A percentile compares a stretch with the other conserved stretches of the same genome.
Conservation (phyloP, 257 asterid genomes). For the Nicotiana undulata region DNA sequence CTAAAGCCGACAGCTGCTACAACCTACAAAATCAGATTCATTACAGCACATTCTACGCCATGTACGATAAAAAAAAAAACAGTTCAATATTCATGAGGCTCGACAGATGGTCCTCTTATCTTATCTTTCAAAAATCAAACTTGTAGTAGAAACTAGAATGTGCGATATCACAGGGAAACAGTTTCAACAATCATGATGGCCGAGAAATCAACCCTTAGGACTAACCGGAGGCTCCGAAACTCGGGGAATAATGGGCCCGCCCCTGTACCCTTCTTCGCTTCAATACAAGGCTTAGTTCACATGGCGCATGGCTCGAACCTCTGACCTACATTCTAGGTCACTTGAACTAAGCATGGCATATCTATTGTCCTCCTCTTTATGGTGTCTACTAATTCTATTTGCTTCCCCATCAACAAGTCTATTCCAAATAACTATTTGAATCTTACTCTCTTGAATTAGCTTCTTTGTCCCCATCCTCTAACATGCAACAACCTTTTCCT, state of each 20-base stretch:
- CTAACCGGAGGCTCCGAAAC: too few relatives aligned
- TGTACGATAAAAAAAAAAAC: not conserved
- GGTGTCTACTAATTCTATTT: not conserved
- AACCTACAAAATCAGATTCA: constrained; percentile 42
- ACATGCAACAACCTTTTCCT: not conserved
- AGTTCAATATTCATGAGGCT: not conserved
- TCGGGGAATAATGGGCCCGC: too few relatives aligned
- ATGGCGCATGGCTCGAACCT: too few relatives aligned
- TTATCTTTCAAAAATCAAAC: not conserved
- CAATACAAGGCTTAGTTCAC: too few relatives aligned
- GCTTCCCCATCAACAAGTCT: not conserved
- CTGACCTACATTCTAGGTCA: too few relatives aligned
- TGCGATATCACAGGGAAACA: not conserved
- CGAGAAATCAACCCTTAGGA: too few relatives aligned
- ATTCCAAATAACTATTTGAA: not conserved
- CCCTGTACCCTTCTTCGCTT: too few relatives aligned
- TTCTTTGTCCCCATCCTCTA: not conserved
- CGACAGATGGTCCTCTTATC: not conserved
- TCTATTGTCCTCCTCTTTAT: too few relatives aligned
- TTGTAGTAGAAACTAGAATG: constrained; percentile 4
- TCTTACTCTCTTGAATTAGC: not conserved
- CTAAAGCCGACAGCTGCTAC: constrained; percentile 95
- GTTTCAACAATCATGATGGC: not conserved
- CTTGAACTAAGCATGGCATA: too few relatives aligned
- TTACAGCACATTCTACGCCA: not conserved